These are phyloP conservation scores for Trametes gibbosa DNA, from an alignment of 768 basidiomycete genomes.

Conservation along the genomic window DNA sequence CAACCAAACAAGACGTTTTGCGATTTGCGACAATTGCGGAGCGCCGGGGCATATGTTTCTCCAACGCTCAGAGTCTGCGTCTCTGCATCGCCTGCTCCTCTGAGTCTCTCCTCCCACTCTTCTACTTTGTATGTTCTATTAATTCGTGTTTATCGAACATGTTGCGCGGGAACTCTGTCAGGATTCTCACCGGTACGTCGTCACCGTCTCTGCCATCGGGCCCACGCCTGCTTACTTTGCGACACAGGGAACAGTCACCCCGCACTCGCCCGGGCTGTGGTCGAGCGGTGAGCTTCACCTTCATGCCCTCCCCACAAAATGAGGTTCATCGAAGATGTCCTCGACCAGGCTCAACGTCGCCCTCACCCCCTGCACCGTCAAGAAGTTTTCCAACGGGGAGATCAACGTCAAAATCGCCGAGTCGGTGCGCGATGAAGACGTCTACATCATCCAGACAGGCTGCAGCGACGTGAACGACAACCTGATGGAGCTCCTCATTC, in stretches of 20 bases:
- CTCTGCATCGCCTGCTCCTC: neutral
- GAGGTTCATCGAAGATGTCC: constrained; percentile 40
- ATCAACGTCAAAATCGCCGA: constrained; percentile 93
- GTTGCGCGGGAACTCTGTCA: constrained; percentile 81
- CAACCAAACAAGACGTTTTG: constrained; percentile 11
- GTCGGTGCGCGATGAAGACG: constrained; percentile 96
- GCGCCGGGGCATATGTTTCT: constrained; percentile 16
- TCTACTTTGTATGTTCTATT: constrained; percentile 17
- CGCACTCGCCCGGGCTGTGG: constrained; percentile 92
- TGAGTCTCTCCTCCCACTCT: constrained; percentile 9
- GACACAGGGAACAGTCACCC: constrained; percentile 91
- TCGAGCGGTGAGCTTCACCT: constrained; percentile 88
- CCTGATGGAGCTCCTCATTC: constrained; percentile 97
- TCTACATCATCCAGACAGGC: constrained; percentile 96
- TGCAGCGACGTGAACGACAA: constrained; percentile 91
- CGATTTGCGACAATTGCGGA: constrained; percentile 20
- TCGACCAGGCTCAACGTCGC: constrained; percentile 79
- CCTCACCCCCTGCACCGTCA: constrained; percentile 80
- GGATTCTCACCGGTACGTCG: constrained; percentile 66
- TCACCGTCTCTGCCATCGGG: neutral
- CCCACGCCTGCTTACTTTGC: constrained; percentile 15
- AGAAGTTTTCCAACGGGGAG: constrained; percentile 94
- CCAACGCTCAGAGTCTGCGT: no score
- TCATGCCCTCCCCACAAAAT: constrained; percentile 35
- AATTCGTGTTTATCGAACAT: constrained; percentile 42